These are phyloP conservation scores for Ascochyta viciae-villosae DNA, from an alignment of 2,329 filamentous ascomycete genomes.

Conservation along the genomic window DNA sequence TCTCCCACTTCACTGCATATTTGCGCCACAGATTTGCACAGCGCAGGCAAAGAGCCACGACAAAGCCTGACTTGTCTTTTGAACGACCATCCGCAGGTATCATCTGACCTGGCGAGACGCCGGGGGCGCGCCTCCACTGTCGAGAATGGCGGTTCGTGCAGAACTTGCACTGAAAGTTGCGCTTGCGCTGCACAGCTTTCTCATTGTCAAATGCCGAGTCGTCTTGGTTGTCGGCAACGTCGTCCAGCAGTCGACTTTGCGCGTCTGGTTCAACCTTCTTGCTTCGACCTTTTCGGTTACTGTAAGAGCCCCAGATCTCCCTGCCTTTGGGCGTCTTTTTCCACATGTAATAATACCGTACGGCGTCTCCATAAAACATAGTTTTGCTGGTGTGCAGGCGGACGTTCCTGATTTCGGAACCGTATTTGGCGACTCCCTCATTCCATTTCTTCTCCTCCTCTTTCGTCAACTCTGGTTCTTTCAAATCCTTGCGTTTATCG, in stretches of 20 bases:
- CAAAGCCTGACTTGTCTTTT: constrained; percentile 78
- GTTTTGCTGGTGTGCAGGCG: constrained; percentile 82
- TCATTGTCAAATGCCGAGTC: constrained; percentile 94
- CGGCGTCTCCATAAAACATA: constrained; percentile 78
- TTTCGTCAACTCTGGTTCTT: constrained; percentile 80
- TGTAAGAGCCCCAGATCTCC: constrained; percentile 88
- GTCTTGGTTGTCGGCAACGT: constrained; percentile 89
- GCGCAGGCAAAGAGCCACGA: constrained; percentile 85
- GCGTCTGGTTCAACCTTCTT: constrained; percentile 65
- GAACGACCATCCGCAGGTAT: constrained; percentile 72
- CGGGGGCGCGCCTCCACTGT: constrained; percentile 91
- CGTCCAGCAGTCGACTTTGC: constrained; percentile 82
- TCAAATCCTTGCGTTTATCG: constrained; percentile 74
- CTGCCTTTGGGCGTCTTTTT: constrained; percentile 89
- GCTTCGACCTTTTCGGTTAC: constrained; percentile 88
- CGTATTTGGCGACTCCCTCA: constrained; percentile 86
- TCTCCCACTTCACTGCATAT: constrained; percentile 95
- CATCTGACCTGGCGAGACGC: constrained; percentile 73
- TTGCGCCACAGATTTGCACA: constrained; percentile 95
- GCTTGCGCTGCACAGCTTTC: constrained; percentile 81
- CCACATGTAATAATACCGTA: constrained; percentile 97
- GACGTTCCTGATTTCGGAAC: constrained; percentile 85
- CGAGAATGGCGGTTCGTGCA: constrained; percentile 80
- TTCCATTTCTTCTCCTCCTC: constrained; percentile 90
- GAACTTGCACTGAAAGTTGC: constrained; percentile 92